These are phyloP conservation scores for Gryganskiella cystojenkinii DNA, from an alignment of 192 early-diverging fungal genomes.

Conservation along the genomic window DNA sequence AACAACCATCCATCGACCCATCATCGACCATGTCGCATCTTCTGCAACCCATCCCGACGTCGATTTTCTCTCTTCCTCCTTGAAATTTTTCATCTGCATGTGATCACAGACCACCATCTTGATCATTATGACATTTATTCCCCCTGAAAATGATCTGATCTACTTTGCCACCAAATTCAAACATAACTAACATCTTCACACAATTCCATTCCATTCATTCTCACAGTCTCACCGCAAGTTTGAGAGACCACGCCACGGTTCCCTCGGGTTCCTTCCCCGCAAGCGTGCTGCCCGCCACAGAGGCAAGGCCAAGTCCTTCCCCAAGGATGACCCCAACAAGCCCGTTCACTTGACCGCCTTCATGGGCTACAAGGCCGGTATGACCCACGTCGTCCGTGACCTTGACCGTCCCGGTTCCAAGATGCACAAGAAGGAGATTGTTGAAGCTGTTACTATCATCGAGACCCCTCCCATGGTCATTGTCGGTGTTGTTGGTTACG, in stretches of 20 bases:
- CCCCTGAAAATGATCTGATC: not conserved
- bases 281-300: slow-evolving; percentile 94
- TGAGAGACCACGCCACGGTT: slow-evolving; percentile 96
- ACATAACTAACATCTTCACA: not conserved
- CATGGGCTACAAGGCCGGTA: slow-evolving; percentile 99
- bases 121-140: too few species aligned
- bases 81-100: too few species aligned
- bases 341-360: slow-evolving; percentile 99
- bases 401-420: slow-evolving; percentile 99
- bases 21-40: not conserved
- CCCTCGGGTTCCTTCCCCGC: slow-evolving; percentile 81
- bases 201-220: not conserved
- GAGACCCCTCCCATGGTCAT: slow-evolving; percentile 98
- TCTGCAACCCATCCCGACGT: not conserved
- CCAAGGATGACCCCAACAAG: slow-evolving; percentile 95
- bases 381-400: slow-evolving; percentile 99
- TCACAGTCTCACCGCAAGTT: slow-evolving; percentile 92
- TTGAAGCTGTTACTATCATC: slow-evolving; percentile 98
- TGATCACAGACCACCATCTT: too few species aligned
- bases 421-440: slow-evolving; percentile 99
- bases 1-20: not conserved
- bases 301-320: slow-evolving; percentile 99
- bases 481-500: slow-evolving; percentile 99
- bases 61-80: not conserved
- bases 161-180: slow-evolving; percentile 1